Percentiles rank a stretch among this genome's conserved stretches.
Conservation (phyloP, 805 yeast species). For the Monosporozyma siamensis region DNA sequence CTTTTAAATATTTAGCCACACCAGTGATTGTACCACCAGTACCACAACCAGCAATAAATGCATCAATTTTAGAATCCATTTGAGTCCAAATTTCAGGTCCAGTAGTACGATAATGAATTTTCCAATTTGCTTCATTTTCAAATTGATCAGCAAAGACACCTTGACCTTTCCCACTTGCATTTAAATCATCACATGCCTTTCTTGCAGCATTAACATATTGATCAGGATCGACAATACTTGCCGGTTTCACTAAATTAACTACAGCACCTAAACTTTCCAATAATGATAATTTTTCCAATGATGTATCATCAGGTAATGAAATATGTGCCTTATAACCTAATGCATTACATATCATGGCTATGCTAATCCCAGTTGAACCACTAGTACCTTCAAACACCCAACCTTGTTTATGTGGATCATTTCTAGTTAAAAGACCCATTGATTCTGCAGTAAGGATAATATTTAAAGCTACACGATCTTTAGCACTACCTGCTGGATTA, state of each 20-base stretch:
- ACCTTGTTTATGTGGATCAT: constrained; percentile 40
- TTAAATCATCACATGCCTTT: constrained; percentile 42
- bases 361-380: constrained; percentile 93
- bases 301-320: constrained; percentile 91
- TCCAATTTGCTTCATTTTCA: constrained; percentile 89
- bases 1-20: constrained; percentile 64
- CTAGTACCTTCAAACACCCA: constrained; percentile 87
- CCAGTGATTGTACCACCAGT: constrained; percentile 98
- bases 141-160: constrained; percentile 94
- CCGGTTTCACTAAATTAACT: constrained; percentile 83
- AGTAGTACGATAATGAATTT: constrained; percentile 67
- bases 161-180: constrained; percentile 28
- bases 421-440: constrained; percentile 45
- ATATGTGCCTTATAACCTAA: constrained; percentile 86
- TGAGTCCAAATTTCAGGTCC: constrained; percentile 91
- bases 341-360: constrained; percentile 83
- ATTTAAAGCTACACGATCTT: constrained; percentile 86
- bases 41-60: constrained; percentile 85
- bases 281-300: constrained; percentile 68
- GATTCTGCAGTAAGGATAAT: constrained; percentile 63
- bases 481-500: constrained; percentile 94
- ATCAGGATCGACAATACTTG: constrained; percentile 85
- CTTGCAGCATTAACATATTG: constrained; percentile 90
- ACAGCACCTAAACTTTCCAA: constrained; percentile 70
- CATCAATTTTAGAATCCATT: constrained; percentile 54